These are phyloP conservation scores for Nicotiana knightiana DNA, from an alignment of 257 asterid species.

Conservation along the genomic window DNA sequence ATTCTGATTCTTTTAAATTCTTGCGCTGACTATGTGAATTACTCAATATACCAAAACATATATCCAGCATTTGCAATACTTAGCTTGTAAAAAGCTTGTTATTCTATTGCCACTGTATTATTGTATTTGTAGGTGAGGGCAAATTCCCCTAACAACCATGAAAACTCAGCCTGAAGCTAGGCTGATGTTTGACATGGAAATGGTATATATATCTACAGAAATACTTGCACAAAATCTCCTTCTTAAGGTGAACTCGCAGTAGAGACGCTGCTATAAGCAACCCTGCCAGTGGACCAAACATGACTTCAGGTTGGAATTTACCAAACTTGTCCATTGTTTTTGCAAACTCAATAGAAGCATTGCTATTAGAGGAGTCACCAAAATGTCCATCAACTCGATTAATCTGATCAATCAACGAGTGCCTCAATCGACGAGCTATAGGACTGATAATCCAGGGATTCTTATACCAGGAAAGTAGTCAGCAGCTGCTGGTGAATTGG, in stretches of 20 bases:
- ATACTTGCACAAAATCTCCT: background rate
- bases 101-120: too few relatives aligned
- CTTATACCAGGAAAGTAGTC: slow-evolving; percentile 53
- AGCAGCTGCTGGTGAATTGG: slow-evolving; percentile 57
- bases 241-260: slow-evolving; percentile 46
- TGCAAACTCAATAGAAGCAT: slow-evolving; percentile 16
- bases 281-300: slow-evolving; percentile 61
- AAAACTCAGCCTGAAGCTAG: background rate
- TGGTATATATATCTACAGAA: background rate
- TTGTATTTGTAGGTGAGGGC: too few relatives aligned
- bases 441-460: slow-evolving; percentile 67
- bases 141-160: background rate
- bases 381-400: slow-evolving; percentile 32
- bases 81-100: too few relatives aligned
- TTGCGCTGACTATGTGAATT: too few relatives aligned
- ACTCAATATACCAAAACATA: too few relatives aligned
- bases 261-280: slow-evolving; percentile 46
- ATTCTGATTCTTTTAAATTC: too few relatives aligned
- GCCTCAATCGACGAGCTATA: slow-evolving; percentile 48
- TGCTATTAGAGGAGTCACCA: slow-evolving; percentile 3
- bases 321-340: slow-evolving; percentile 18
- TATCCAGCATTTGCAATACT: too few relatives aligned
- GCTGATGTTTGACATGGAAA: background rate
- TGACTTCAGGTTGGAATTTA: slow-evolving; percentile 41
- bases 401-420: slow-evolving; percentile 67